Base-by-base conservation (phyloP, 2,329 filamentous ascomycete species). In the Pyrenochaeta sp. region DNA sequence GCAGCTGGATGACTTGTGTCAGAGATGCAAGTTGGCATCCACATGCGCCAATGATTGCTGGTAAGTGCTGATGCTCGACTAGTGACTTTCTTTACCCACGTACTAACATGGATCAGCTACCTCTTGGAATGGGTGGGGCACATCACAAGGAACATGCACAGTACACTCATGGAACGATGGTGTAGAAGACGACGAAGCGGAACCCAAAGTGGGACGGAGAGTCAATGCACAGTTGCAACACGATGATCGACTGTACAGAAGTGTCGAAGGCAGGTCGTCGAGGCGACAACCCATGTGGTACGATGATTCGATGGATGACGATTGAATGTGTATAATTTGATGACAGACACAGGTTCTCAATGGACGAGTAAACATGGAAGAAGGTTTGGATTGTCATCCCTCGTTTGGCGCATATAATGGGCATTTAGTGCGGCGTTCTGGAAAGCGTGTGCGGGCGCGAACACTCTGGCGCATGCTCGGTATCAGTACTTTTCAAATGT, bases 21-120 rank as follows among this genome's bases (percentile, higher is more conserved):
- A 84, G 93, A 34, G 93, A 97, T 81, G 92, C 91, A 24, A 92
- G 90, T 72, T 97, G 93, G 93, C 93, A 96, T 79, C 93, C 93
- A 0, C 90, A 85, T 64, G 91, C 90, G 1, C 92, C 93, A 0
- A 83, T 96, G 40, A 83, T 97, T 62, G 93, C 88, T 66, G 85
- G 84, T 87, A 79, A 74, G 83, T 78, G 25, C 50, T 15, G 22
- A 19, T 22, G 6, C 7, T 25, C 37, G 9, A 22, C 3, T 7
- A 25, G 1, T 37, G 6, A 13, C 49, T 7, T n/a, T 27, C 13
- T 19, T 24, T n/a, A 19, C 15, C 19, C 28, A 7, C 25, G 32
- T 54, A 49, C 65, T 75, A 52, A 72, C 49, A 5, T 40, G n/a
- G 22, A 19, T 42, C 61, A 91, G 92, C 92, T 39, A 95, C 92